A percentile compares a stretch with the other conserved stretches of the same genome.
These are phyloP conservation scores for Typha latifolia DNA, from an alignment of 176 grass and related monocot genomes.

Conservation along the genomic window DNA sequence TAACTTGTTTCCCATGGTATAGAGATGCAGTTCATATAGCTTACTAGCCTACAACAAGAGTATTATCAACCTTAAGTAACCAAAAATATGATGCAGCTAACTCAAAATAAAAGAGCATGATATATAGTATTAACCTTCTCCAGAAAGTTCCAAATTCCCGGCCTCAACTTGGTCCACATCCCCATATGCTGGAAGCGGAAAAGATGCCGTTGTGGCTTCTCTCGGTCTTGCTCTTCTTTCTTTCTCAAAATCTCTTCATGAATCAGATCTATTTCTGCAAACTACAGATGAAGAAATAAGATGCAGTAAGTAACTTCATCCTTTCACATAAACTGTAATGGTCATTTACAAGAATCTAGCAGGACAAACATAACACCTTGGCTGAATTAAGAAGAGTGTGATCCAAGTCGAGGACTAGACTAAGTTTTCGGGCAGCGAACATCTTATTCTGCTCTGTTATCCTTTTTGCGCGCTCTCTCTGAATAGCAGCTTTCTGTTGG, in stretches of 20 bases:
- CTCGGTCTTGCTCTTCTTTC: slow-evolving; percentile 85
- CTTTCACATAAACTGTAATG: neutral
- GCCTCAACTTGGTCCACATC: slow-evolving; percentile 98
- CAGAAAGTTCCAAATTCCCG: slow-evolving; percentile 97
- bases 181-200: slow-evolving; percentile 80
- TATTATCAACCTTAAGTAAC: slow-evolving; percentile 1
- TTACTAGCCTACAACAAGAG: slow-evolving; percentile 58
- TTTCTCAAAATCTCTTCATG: slow-evolving; percentile 84
- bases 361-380: slow-evolving; percentile 50
- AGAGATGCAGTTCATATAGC: slow-evolving; percentile 85
- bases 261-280: slow-evolving; percentile 68
- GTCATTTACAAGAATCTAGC: neutral
- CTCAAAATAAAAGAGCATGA: neutral
- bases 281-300: slow-evolving; percentile 34
- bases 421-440: slow-evolving; percentile 78
- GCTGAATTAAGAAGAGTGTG: slow-evolving; percentile 96
- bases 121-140: slow-evolving; percentile 54
- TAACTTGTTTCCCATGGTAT: slow-evolving; percentile 97
- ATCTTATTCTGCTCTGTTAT: slow-evolving; percentile 77
- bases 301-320: slow-evolving; percentile 5
- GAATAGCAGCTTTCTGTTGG: slow-evolving; percentile 79
- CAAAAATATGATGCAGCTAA: neutral
- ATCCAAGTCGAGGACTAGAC: slow-evolving; percentile 96
- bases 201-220: slow-evolving; percentile 63
- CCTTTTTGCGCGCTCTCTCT: slow-evolving; percentile 90